Evolutionary conservation across 345 rosid genomes (phyloP).

Genomic region (Mallotus nudiflorus): DNA sequence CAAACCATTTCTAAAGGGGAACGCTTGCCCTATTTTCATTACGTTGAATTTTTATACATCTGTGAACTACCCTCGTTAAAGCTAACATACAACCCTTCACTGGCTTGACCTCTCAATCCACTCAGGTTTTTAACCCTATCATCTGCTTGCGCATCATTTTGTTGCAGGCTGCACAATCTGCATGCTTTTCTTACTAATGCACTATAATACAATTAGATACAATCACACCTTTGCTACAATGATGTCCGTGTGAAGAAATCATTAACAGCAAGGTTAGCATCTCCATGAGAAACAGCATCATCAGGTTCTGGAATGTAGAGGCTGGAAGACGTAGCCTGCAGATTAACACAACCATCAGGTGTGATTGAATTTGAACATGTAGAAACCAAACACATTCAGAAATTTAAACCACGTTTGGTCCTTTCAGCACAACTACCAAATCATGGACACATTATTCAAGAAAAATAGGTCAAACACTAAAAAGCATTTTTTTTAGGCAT

Average conservation of each 20-base stretch:
- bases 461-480: neutral
- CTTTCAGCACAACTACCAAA: neutral
- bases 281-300: conserved; percentile 96
- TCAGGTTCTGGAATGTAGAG: conserved; percentile 93
- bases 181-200: conserved; percentile 12
- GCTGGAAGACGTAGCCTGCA: conserved; percentile 77
- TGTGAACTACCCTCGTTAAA: conserved; percentile 21
- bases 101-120: neutral
- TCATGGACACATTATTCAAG: neutral
- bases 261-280: conserved; percentile 78
- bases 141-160: neutral
- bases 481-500: neutral
- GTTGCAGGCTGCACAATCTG: conserved; percentile 10
- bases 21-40: conserved; percentile 7
- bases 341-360: neutral
- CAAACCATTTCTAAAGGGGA: neutral
- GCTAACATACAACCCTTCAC: conserved; percentile 20
- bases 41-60: conserved; percentile 24
- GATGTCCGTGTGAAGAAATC: conserved; percentile 74
- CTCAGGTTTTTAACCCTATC: neutral
- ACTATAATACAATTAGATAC: conserved; percentile 5
- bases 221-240: conserved; percentile 9
- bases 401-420: neutral
- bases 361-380: neutral
- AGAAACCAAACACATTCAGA: neutral